Percentiles rank a stretch among this genome's conserved stretches.
Evolutionary conservation across 2,329 filamentous ascomycete species (phyloP).

Genomic region (Pseudogymnoascus sp.): DNA sequence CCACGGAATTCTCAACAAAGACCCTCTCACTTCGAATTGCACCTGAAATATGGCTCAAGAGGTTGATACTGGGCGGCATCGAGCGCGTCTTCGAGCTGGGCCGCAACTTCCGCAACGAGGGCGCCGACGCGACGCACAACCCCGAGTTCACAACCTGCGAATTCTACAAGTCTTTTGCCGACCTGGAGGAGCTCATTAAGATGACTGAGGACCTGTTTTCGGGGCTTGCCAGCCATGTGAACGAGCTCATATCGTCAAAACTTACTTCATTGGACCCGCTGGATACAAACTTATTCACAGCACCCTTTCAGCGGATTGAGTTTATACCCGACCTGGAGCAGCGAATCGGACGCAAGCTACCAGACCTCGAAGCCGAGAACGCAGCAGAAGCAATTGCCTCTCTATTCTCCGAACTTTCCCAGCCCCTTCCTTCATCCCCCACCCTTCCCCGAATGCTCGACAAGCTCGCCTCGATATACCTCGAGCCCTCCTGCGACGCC

Average conservation of each 20-base stretch:
- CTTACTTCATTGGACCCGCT: slow-evolving; percentile 43
- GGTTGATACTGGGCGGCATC: slow-evolving; percentile 81
- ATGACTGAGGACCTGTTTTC: slow-evolving; percentile 68
- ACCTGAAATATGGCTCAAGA: slow-evolving; percentile 91
- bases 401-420: slow-evolving; percentile 44
- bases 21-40: slow-evolving; percentile 78
- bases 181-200: slow-evolving; percentile 65
- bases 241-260: slow-evolving; percentile 38
- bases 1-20: slow-evolving; percentile 68
- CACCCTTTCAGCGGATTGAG: slow-evolving; percentile 62
- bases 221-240: slow-evolving; percentile 49
- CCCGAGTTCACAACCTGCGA: slow-evolving; percentile 97
- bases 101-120: slow-evolving; percentile 98
- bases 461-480: slow-evolving; percentile 64
- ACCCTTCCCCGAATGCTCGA: slow-evolving; percentile 72
- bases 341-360: slow-evolving; percentile 45
- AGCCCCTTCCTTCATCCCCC: slow-evolving; percentile 44
- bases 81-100: no score
- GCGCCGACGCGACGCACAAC: slow-evolving; percentile 85
- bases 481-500: slow-evolving; percentile 67
- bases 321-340: slow-evolving; percentile 76
- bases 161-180: slow-evolving; percentile 85
- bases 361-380: slow-evolving; percentile 37
- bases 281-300: slow-evolving; percentile 41
- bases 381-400: slow-evolving; percentile 53